Conservation (phyloP, 257 asterid genomes). For the Forsythia viridissima region DNA sequence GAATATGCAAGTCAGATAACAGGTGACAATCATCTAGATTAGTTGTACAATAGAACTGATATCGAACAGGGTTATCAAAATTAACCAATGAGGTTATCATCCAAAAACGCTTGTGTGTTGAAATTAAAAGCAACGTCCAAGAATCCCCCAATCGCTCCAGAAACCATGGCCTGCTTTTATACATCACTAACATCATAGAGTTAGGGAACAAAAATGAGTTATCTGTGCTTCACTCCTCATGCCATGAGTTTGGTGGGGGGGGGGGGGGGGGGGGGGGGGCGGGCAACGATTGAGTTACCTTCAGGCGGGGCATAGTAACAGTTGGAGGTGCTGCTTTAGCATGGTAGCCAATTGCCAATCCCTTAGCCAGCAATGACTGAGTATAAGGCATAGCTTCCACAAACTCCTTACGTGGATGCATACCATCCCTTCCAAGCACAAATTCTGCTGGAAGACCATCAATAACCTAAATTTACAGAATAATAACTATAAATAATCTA, state of each 20-base stretch:
- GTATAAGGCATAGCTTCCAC: constrained; percentile 88
- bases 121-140: constrained; percentile 88
- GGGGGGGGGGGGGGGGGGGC: neutral
- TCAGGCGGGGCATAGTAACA: constrained; percentile 95
- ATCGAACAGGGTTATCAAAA: constrained; percentile 13
- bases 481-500: constrained; percentile 3
- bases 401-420: constrained; percentile 60
- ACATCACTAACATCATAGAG: constrained; percentile 9
- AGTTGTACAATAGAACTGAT: constrained; percentile 9
- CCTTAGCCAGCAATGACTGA: constrained; percentile 64
- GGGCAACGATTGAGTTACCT: constrained; percentile 49
- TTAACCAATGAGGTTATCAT: constrained; percentile 92
- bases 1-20: constrained; percentile 20
- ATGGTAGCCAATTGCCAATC: constrained; percentile 79
- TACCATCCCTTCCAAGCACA: constrained; percentile 78
- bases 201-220: neutral
- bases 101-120: constrained; percentile 83
- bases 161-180: constrained; percentile 76
- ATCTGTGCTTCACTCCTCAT: constrained; percentile 11
- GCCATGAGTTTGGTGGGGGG: neutral
- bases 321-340: constrained; percentile 98
- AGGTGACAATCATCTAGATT: constrained; percentile 12
- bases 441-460: constrained; percentile 97
- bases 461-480: constrained; percentile 55
- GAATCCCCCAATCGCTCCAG: constrained; percentile 94